Base-by-base conservation (phyloP, 306 rosid genomes). In the Rosa chinensis region DNA sequence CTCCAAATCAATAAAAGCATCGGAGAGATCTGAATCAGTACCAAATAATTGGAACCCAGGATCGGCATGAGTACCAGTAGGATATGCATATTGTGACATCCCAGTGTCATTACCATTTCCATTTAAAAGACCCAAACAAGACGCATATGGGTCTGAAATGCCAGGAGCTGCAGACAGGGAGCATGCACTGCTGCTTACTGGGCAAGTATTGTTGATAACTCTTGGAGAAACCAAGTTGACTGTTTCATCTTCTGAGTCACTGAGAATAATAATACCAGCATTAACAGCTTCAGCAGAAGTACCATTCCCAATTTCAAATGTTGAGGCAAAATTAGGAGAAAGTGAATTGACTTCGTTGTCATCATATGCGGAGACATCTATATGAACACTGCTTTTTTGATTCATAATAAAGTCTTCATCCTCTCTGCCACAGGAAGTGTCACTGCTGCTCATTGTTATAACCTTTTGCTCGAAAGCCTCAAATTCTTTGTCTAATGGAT, bases 401-500 rank as follows among this genome's bases (percentile, higher is more conserved):
- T 75, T 75, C 42, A 62, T 59, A 59, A 21, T 56, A n/a, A 18
- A 20, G 40, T 40, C 70, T 42, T 59, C 56, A 43, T 62, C 78
- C 48, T 56, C 78, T 75, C 56, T 58, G 70, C 70, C 70, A 62
- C 17, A 58, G 39, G 69, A 32, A 4, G 78, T 58, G 70, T 39
- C 75, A 78, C 42, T 78, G 44, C 81, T 78, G 75, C 81, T 78
- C 81, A 78, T 78, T 12, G 55, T 78, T 53, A 78, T 78, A 20
- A 70, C 74, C 8, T 68, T 78, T 25, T 78, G 68, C 66, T 55
- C n/a, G 5, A 69, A 76, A 49, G 10, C 72, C 49, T 64, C 72
- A 35, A 47, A 76, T 4, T 47, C 63, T 32, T 76, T 53, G 8
- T 63, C 39, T 32, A 64, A 64, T 20, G 72, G 72, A 37, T 13